Evolutionary conservation across 202 grass and related monocot species (phyloP), one percentile per base, ranked within the genome.

Genomic region (Eragrostis tef): DNA sequence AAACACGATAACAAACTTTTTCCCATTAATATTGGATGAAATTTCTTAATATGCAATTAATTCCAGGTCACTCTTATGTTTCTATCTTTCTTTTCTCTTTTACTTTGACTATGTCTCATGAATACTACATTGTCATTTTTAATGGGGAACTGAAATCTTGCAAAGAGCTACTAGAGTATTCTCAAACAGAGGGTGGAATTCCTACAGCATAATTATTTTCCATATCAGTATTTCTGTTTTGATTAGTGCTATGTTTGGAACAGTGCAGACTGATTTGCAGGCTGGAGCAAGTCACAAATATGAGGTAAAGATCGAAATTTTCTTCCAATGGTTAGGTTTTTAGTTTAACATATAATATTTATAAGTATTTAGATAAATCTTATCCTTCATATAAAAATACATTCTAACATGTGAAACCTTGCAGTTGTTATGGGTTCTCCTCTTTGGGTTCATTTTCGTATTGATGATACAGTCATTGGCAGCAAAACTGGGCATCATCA

Each of bases 181-280:
- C 11, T 67, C 12, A 67, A 79, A 56, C 39, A 16, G 27, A 54
- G 44, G 74, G 31, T 9, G 36, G 5, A 36, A 66, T 13, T 60
- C 22, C 61, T 27, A 66, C 7, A 65, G 46, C 11, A 11, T 68
- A 41, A 1, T 50, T 25, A 42, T 43, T 36, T 36, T 49, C 4
- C 9, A 17, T 24, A 51, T 21, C 26, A 78, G 34, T 72, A 73
- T 12, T 73, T 19, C 9, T 15, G 5, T 62, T 49, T 62, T 26
- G 2, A 71, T 49, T 43, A 5, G n/a, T 49, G 42, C 41, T 51
- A 42, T 64, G 43, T 78, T 59, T 64, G 73, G 52, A 87, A 89
- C 87, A 97, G 94, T 97, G 70, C 85, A 92, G 73, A 94, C 91
- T 44, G 91, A 88, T 62, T 81, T 97, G 51, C 87, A 94, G 79